phyloP scores from a whole-genome alignment of 2,329 filamentous ascomycete species.

The Beauveria sp. region DNA sequence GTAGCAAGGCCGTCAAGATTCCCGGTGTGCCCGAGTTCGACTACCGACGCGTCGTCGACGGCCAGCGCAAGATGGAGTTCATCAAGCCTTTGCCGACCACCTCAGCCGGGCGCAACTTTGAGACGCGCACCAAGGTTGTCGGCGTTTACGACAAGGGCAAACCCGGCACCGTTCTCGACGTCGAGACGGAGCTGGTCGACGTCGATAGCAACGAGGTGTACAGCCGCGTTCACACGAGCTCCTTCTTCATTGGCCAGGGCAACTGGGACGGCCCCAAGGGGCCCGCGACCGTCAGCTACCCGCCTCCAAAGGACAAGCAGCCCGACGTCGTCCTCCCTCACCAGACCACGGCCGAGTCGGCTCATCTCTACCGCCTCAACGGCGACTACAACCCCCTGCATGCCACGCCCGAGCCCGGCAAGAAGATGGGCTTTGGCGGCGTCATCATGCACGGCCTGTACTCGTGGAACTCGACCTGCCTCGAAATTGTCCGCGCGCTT shows the following conservation, averaged over 20 bases:
- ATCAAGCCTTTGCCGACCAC: conserved; percentile 66
- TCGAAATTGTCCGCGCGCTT: conserved; percentile 64
- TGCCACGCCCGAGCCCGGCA: conserved; percentile 74
- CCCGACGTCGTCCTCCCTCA: conserved; percentile 65
- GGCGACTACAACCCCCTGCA: conserved; percentile 94
- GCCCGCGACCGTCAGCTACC: conserved; percentile 69
- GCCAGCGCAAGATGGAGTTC: conserved; percentile 73
- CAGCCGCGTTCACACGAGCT: conserved; percentile 58
- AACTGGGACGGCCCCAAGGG: conserved; percentile 88
- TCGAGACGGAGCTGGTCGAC: conserved; percentile 70
- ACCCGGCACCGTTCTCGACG: conserved; percentile 73
- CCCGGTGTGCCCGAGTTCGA: conserved; percentile 73
- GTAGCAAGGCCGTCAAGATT: conserved; percentile 58
- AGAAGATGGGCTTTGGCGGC: conserved; percentile 87
- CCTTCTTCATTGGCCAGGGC: conserved; percentile 74
- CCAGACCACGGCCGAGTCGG: conserved; percentile 64
- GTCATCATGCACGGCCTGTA: conserved; percentile 85
- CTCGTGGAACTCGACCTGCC: conserved; percentile 74
- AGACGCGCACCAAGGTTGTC: conserved; percentile 68
- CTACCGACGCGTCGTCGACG: conserved; percentile 66
- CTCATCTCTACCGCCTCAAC: conserved; percentile 75
- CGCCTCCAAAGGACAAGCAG: conserved; percentile 64
- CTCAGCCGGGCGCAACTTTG: conserved; percentile 65
- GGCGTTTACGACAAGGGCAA: conserved; percentile 89
- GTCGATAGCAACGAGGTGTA: conserved; percentile 62